Evolutionary conservation across 129 eudicot genomes (phyloP), one percentile per base, ranked within the genome.

Genomic region (Tanacetum coccineum): DNA sequence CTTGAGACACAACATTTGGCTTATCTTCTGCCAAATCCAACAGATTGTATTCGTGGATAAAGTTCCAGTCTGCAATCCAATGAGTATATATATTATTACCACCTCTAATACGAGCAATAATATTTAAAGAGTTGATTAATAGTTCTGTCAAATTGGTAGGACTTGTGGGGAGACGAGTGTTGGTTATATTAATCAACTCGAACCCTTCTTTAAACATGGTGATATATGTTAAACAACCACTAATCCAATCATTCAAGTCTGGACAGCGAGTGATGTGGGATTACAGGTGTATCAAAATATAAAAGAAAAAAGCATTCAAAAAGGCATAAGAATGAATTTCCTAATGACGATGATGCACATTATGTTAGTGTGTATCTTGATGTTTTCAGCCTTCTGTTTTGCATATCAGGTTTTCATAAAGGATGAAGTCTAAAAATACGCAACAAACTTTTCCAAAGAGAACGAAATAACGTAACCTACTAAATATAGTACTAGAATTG

Each of bases 241-340:
- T 75, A 12, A 67, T 26, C 79, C 79, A 75, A 26, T n/a, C n/a
- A n/a, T n/a, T n/a, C n/a, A n/a, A n/a, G 79, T 67, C 25, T 67
- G 79, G 54, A 75, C 45, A 40, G 67, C 74, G 52, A 58, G 36
- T 50, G 74, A 68, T 12, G 22, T 59, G 0, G 74, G 57, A 4
- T 75, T 9, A 21, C 59, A 6, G 12, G 48, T 75, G 47, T 13
- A n/a, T n/a, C n/a, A n/a, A n/a, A n/a, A n/a, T n/a, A n/a, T n/a
- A n/a, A n/a, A n/a, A n/a, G n/a, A n/a, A n/a, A n/a, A n/a, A n/a
- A n/a, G n/a, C n/a, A n/a, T n/a, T n/a, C n/a, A n/a, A n/a, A n/a
- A n/a, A n/a, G n/a, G n/a, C n/a, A n/a, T n/a, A n/a, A n/a, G n/a
- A n/a, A n/a, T n/a, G n/a, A n/a, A n/a, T n/a, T n/a, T n/a, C n/a